These are phyloP conservation scores for Cyphellophora attinorum DNA, from an alignment of 2,329 filamentous ascomycete species.

Conservation along the genomic window DNA sequence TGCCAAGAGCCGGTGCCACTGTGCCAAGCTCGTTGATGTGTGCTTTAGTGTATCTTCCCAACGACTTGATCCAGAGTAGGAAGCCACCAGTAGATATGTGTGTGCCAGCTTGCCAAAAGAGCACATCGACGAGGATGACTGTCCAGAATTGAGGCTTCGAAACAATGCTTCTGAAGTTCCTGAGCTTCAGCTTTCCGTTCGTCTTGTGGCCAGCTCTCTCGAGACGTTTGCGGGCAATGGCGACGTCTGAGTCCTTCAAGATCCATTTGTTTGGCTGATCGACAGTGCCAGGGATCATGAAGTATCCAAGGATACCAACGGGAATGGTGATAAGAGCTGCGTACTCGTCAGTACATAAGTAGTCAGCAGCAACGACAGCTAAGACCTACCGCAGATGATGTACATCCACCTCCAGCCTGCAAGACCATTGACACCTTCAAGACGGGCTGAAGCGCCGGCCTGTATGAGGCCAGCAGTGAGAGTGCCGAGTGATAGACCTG, in stretches of 20 bases:
- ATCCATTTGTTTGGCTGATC: constrained; percentile 33
- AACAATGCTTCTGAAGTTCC: constrained; percentile 28
- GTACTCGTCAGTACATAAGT: no score
- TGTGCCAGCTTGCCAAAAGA: constrained; percentile 28
- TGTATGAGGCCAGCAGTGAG: constrained; percentile 51
- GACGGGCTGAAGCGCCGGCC: constrained; percentile 42
- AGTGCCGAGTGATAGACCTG: constrained; percentile 25
- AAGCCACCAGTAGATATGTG: constrained; percentile 33
- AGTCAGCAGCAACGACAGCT: no score
- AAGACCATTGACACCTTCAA: constrained; percentile 40
- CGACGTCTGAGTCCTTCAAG: constrained; percentile 22
- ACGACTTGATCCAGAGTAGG: constrained; percentile 30
- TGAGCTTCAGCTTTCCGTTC: constrained; percentile 26
- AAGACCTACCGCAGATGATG: constrained; percentile 49
- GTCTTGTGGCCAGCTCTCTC: constrained; percentile 29
- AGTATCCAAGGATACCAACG: constrained; percentile 26
- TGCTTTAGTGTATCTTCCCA: constrained; percentile 29
- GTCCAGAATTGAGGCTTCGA: constrained; percentile 34
- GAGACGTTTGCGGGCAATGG: constrained; percentile 16
- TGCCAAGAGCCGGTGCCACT: constrained; percentile 33
- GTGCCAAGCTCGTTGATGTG: constrained; percentile 40
- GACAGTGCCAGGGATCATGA: constrained; percentile 35
- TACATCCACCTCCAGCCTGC: constrained; percentile 49
- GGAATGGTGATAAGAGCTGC: constrained; percentile 44
- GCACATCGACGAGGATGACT: constrained; percentile 33